Conservation (phyloP, 83 land plant genomes). For the Diphasiastrum complanatum region DNA sequence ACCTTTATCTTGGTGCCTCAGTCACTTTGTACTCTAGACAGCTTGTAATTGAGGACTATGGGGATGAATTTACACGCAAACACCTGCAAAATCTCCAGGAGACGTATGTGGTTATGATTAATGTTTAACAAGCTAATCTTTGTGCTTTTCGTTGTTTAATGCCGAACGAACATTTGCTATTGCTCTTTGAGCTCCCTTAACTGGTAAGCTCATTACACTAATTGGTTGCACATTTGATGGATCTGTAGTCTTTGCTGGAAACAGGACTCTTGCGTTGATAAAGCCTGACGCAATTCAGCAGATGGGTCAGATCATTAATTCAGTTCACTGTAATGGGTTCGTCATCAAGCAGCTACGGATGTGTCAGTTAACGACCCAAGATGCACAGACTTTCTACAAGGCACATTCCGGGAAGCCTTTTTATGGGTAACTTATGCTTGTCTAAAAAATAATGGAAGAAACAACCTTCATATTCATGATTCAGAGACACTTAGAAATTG, state of each 20-base stretch:
- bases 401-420: constrained; percentile 34
- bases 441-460: too few species aligned
- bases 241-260: not conserved
- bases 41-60: constrained; percentile 38
- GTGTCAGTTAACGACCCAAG: constrained; percentile 23
- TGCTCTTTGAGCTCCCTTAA: too few species aligned
- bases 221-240: constrained; percentile 1
- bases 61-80: constrained; percentile 35
- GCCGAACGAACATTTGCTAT: too few species aligned
- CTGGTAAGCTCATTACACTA: too few species aligned
- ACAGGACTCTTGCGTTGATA: constrained; percentile 39
- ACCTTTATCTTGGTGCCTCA: constrained; percentile 33
- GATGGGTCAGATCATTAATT: constrained; percentile 33
- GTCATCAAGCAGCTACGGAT: constrained; percentile 34
- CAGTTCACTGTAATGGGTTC: constrained; percentile 27
- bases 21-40: constrained; percentile 30
- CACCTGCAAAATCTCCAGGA: constrained; percentile 32
- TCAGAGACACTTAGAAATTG: too few species aligned
- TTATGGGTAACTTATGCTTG: constrained; percentile 31
- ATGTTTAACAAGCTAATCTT: too few species aligned
- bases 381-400: constrained; percentile 29
- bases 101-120: constrained; percentile 29
- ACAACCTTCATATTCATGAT: too few species aligned
- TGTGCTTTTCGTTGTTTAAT: too few species aligned
- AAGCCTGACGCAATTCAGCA: constrained; percentile 35